Evolutionary conservation across 345 rosid species (phyloP), one percentile per base, ranked within the genome.

Genomic region (Geranium brycei): DNA sequence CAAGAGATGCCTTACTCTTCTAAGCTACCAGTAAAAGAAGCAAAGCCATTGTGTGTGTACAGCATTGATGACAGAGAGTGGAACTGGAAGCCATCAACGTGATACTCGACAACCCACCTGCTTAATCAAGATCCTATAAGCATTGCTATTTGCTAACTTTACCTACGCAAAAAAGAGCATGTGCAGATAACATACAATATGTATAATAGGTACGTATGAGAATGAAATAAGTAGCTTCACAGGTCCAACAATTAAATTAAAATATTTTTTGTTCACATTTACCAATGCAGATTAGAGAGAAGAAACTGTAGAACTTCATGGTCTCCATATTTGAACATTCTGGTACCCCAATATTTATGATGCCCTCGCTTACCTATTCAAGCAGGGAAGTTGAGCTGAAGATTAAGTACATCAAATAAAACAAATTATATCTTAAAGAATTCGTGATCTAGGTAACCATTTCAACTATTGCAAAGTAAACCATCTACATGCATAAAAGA

Each of bases 51-150:
- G 79, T 92, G 96, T 0, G 88, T 87, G 65, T 92, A 92, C 60
- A 92, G 76, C 96, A 89, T 92, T 28, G 97, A 92, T 67, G 93
- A 81, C 64, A 92, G 88, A 19, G 98, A 89, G 78, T 92, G 98
- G 77, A 92, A 92, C 63, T 89, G 97, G 74, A 89, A 92, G 69
- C 98, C 97, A 65, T 92, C 96, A 72, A 89, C 78, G 58, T 79
- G 88, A 80, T 92, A 92, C 84, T 89, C 96, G 38, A 68, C 79
- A 59, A 83, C 75, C 98, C 98, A 92, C 98, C 98, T 92, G 86
- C 72, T 53, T 79, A 83, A 72, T 72, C 57, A 76, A 23, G 61
- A 73, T 72, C 6, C 40, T 30, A 23, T 72, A 66, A 76, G 72
- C 64, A 74, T 68, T 35, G 31, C 59, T 23, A 23, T 23, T 23